Base-by-base conservation (phyloP, 23 red algal species). In the Gracilaria domingensis region DNA sequence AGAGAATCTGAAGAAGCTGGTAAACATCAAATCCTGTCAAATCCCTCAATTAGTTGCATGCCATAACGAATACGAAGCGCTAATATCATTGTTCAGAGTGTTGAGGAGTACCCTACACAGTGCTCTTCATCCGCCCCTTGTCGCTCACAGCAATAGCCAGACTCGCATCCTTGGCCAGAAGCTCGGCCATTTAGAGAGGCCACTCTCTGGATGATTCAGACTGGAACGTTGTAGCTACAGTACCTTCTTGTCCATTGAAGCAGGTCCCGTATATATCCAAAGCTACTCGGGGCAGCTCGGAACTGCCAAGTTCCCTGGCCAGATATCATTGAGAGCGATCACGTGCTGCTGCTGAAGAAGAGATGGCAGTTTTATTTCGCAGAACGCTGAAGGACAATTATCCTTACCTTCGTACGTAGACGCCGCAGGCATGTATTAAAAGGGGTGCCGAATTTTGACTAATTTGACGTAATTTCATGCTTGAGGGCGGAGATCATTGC, bases 381-480 rank as follows among this genome's bases (percentile, higher is more conserved):
- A n/a, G n/a, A n/a, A n/a, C n/a, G n/a, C n/a, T n/a, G n/a, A n/a
- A n/a, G n/a, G n/a, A n/a, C n/a, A n/a, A n/a, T n/a, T n/a, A n/a
- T n/a, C n/a, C n/a, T n/a, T n/a, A n/a, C n/a, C n/a, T n/a, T n/a
- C n/a, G n/a, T n/a, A n/a, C n/a, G n/a, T n/a, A n/a, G n/a, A n/a
- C n/a, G n/a, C n/a, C n/a, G 13, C 24, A 4, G 8, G 4, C n/a
- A 33, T 1, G 60, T 33, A 26, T 4, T 4, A 69, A 69, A 69
- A 37, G 64, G 13, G 9, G 0, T 14, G 59, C 23, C 59, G 18
- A 62, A 62, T 62, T 62, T 30, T 18, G n/a, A 1, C 16, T 30
- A 69, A 69, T 37, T 69, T 69, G 64, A 69, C 32, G 32, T 37
- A 69, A 38, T 69, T 69, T 69, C n/a, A 32, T 32, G 64, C 64